phyloP scores from a whole-genome alignment of 192 early-diverging fungal species.

The Bifiguratus adelaidae region DNA sequence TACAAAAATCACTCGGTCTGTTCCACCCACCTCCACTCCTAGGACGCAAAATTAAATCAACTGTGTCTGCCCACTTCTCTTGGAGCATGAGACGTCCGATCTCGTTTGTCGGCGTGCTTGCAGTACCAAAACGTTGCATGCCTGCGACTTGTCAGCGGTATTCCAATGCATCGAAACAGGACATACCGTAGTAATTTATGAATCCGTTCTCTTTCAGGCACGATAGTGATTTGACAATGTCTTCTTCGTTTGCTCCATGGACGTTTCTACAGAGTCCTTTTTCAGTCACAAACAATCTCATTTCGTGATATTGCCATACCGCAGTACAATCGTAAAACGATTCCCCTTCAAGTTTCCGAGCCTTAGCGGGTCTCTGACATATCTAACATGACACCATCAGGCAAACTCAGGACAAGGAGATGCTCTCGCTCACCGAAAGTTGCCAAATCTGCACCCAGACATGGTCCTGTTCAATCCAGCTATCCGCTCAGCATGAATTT shows the following conservation, averaged over 20 bases:
- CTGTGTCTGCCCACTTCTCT: slow-evolving; percentile 57
- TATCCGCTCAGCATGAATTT: slow-evolving; percentile 44
- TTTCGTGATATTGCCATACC: slow-evolving; percentile 37
- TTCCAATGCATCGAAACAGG: not conserved
- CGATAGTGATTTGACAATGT: slow-evolving; percentile 42
- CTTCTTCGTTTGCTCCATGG: slow-evolving; percentile 30
- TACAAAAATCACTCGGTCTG: not conserved
- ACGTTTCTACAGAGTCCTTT: slow-evolving; percentile 23
- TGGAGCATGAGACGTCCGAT: slow-evolving; percentile 70
- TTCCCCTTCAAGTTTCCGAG: slow-evolving; percentile 88
- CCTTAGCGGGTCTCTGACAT: slow-evolving; percentile 46
- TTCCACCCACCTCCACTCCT: slow-evolving; percentile 55
- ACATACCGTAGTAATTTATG: slow-evolving; percentile 87
- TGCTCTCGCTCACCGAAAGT: slow-evolving; percentile 42
- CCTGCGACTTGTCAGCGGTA: no score
- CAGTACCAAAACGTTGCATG: slow-evolving; percentile 97
- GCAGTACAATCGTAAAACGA: slow-evolving; percentile 76
- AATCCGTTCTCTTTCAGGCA: slow-evolving; percentile 72
- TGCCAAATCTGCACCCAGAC: slow-evolving; percentile 54
- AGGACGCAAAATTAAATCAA: slow-evolving; percentile 74
- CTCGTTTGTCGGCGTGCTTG: slow-evolving; percentile 65
- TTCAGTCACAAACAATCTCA: not conserved
- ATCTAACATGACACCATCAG: slow-evolving; percentile 22
- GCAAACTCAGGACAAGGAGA: not conserved
- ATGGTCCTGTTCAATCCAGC: slow-evolving; percentile 31